Evolutionary conservation across 176 grass and related monocot species (phyloP).

Genomic region (Aegilops sharonensis): DNA sequence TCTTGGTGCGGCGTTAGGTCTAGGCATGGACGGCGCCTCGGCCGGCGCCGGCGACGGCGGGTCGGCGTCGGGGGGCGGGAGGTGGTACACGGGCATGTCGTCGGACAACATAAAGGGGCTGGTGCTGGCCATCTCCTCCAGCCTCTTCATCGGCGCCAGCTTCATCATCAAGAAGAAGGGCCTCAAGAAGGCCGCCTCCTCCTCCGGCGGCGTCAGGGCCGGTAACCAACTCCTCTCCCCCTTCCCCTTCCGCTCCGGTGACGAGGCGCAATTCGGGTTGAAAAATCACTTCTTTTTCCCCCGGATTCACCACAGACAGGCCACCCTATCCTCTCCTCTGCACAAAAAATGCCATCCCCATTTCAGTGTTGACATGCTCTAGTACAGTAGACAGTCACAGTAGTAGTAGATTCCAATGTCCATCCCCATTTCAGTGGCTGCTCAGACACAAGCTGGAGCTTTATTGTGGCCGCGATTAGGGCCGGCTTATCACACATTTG

Average conservation of each 20-base stretch:
- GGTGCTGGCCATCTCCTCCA: conserved; percentile 73
- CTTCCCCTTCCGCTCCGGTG: not conserved
- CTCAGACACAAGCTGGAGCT: not conserved
- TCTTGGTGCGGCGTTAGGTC: not conserved
- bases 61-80: conserved; percentile 10
- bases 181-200: conserved; percentile 76
- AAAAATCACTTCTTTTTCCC: not conserved
- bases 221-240: conserved; percentile 13
- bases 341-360: not conserved
- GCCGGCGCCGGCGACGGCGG: not conserved
- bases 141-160: conserved; percentile 90
- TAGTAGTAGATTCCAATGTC: not conserved
- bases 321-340: no score
- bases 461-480: not conserved
- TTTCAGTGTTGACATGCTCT: not conserved
- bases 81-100: conserved; percentile 75
- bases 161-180: conserved; percentile 99
- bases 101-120: conserved; percentile 76
- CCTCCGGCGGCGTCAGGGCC: conserved; percentile 58
- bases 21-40: not conserved
- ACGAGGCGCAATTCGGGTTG: not conserved
- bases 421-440: not conserved
- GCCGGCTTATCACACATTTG: not conserved
- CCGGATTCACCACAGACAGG: not conserved
- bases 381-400: no score